A percentile compares a stretch with the other conserved stretches of the same genome.
Conservation (phyloP, 345 rosid genomes). For the Trapa bicornis region DNA sequence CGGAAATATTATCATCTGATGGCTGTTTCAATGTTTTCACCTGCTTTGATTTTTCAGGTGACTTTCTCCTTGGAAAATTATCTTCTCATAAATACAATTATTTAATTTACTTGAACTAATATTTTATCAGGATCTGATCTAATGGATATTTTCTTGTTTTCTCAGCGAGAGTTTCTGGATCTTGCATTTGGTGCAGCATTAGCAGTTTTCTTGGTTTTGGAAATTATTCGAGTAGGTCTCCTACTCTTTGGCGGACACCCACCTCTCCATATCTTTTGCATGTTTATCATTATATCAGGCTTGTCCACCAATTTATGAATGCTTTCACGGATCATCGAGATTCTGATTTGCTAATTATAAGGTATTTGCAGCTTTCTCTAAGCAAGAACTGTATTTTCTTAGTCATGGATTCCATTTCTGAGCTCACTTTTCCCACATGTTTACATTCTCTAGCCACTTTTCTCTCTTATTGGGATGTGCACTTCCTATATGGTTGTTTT, state of each 20-base stretch:
- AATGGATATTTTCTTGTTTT: conserved; percentile 14
- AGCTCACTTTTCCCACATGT: not conserved
- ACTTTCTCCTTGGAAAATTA: conserved; percentile 9
- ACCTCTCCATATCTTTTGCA: conserved; percentile 1
- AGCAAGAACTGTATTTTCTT: conserved; percentile 7
- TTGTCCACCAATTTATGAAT: conserved; percentile 72
- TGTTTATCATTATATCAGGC: not conserved
- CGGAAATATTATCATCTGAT: conserved; percentile 89
- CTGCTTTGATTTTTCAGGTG: conserved; percentile 94
- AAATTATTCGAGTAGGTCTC: conserved; percentile 74
- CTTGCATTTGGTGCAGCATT: conserved; percentile 94
- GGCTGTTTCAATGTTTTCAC: conserved; percentile 94
- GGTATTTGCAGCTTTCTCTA: conserved; percentile 23
- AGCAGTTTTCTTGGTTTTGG: conserved; percentile 64
- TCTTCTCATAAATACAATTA: not conserved
- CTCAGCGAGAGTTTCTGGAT: conserved; percentile 86
- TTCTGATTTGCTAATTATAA: conserved; percentile 84
- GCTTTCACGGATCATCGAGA: conserved; percentile 98
- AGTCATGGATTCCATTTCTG: conserved; percentile 2
- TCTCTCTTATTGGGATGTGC: conserved; percentile 92
- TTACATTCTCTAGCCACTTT: conserved; percentile 50
- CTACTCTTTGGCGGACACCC: no score
- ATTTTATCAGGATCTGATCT: not conserved
- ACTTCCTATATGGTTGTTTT: conserved; percentile 97
- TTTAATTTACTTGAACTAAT: no score